Base-by-base conservation (phyloP, 2,329 filamentous ascomycete genomes). In the Diplodia intermedia region DNA sequence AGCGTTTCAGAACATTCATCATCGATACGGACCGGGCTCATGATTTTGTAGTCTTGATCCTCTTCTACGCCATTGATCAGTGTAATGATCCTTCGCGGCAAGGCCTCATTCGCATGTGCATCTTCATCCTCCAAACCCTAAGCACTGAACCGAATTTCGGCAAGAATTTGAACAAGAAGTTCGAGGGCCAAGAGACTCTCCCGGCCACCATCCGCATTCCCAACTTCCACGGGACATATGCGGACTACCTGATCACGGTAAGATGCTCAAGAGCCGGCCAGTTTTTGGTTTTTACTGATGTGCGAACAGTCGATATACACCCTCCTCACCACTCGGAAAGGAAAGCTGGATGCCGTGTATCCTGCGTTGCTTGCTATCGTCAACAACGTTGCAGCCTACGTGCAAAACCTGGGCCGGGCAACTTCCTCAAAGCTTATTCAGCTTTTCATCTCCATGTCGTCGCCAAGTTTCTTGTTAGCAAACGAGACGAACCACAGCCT, bases 101-200 rank as follows among this genome's bases (percentile, higher is more conserved):
- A 78, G 95, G 95, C 0, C 86, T 97, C 1, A 92, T 98, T 31
- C 88, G 95, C 67, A 97, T 98, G 93, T 97, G 95, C 79, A 90
- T 96, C n/a, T 98, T 99, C 78, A 86, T 98, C 53, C 82, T 99
- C 50, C 95, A 99, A 79, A 98, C 95, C 0, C 82, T 99, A 75
- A 98, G 94, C 74, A 93, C 96, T 2, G 95, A 98, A 79, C 87
- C 90, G 67, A 93, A 91, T 70, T 98, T 98, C 79, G 94, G 93
- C 36, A 88, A 90, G 75, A 94, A 93, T 73, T 84, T 99, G 62
- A 98, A 97, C 80, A 94, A 93, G 79, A 86, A 84, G 18, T 98
- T 99, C 73, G 90, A 93, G 70, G 91, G 89, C 1, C 94, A 97
- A 77, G 93, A 97, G 66, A 94, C 91, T 5, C 82, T 99, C 18